A percentile compares a stretch with the other conserved stretches of the same genome.
These are phyloP conservation scores for Cicer arietinum DNA, from an alignment of 306 rosid species.

Conservation along the genomic window DNA sequence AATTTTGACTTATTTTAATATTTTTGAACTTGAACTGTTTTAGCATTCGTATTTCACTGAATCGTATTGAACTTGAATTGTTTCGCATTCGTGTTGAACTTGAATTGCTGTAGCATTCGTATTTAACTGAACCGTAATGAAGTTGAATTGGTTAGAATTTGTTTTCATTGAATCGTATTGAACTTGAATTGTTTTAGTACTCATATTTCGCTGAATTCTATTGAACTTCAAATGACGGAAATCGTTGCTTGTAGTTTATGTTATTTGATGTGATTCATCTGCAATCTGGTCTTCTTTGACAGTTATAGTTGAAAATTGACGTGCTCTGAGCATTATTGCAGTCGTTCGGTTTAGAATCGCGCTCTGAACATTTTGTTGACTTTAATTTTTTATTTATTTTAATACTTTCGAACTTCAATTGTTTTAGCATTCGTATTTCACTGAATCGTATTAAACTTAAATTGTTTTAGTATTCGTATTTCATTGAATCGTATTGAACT, in stretches of 20 bases:
- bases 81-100: slow-evolving; percentile 41
- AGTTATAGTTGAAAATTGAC: neutral
- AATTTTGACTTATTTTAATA: neutral
- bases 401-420: slow-evolving; percentile 8
- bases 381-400: neutral
- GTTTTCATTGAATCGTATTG: neutral
- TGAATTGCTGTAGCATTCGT: slow-evolving; percentile 37
- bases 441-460: slow-evolving; percentile 17
- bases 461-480: slow-evolving; percentile 41
- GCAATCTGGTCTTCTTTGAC: slow-evolving; percentile 3
- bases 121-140: slow-evolving; percentile 36
- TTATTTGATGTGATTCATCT: neutral
- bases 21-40: slow-evolving; percentile 20
- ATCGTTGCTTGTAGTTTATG: neutral
- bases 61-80: slow-evolving; percentile 19
- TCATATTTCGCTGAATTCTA: slow-evolving; percentile 38
- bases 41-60: slow-evolving; percentile 40
- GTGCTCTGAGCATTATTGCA: neutral
- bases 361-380: slow-evolving; percentile 7
- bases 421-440: slow-evolving; percentile 37
- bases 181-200: slow-evolving; percentile 37
- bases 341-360: neutral
- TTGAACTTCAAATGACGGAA: slow-evolving; percentile 20
- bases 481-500: slow-evolving; percentile 28
- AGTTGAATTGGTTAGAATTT: neutral